Evolutionary conservation across 1,284 basidiomycete genomes (phyloP), one percentile per base, ranked within the genome.

Genomic region (Sporisorium graminicola): DNA sequence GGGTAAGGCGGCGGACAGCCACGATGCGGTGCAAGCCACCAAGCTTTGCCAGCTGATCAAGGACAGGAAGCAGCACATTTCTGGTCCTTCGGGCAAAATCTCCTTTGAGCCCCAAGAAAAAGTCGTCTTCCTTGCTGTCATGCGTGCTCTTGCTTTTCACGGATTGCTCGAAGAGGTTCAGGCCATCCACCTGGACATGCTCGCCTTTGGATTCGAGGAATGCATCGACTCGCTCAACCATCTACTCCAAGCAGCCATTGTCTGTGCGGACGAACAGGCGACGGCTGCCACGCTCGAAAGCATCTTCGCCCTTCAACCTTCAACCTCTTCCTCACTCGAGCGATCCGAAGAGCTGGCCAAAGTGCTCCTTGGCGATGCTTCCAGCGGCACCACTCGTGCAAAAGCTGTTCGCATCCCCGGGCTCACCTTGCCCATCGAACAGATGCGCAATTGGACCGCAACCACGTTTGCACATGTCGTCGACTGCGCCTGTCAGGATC

Each of bases 111-210:
- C 60, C 2, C 22, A 64, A 13, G 73, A 75, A 27, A 67, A 59
- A 22, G 57, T 61, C 16, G 74, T 77, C 16, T 77, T 73, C 24
- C 51, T 69, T 5, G 59, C 66, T 0, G 27, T 73, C 26, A 68
- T 77, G 62, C 69, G 66, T 31, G 56, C 66, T 7, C 59, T 81
- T 14, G 71, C 68, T 3, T 44, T 60, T 27, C 67, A 76, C 9
- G 79, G 74, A 0, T 37, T 71, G 16, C 46, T 73, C 3, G 49
- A 66, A 29, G 78, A 81, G 22, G 62, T 56, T 0, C 40, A 60
- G n/a, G 69, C 54, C 6, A 42, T 78, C n/a, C 29, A 75, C 9
- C 58, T 62, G 26, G 79, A 82, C 58, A 79, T 80, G 74, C 56
- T 73, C 14, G 26, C 55, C 3, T 70, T 60, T 22, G 57, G 66